Percentiles rank a stretch among this genome's conserved stretches.
phyloP scores from a whole-genome alignment of 2,329 filamentous ascomycete species.

The Aspergillus ochraceus region DNA sequence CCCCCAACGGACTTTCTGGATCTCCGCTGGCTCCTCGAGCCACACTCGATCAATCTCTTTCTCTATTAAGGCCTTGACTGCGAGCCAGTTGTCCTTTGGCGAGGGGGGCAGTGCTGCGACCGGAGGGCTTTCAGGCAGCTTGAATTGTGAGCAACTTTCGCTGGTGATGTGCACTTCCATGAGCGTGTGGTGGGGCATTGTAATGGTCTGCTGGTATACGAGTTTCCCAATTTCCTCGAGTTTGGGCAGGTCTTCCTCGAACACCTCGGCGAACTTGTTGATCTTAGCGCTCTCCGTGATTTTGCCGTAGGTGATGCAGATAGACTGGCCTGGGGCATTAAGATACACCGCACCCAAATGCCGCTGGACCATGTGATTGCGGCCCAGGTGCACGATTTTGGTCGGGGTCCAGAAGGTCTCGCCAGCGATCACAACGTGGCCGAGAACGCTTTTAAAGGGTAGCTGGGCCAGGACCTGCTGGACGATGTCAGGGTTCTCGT shows the following conservation, averaged over 20 bases:
- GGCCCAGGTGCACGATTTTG: constrained; percentile 1
- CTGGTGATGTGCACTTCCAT: not conserved
- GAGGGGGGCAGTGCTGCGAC: not conserved
- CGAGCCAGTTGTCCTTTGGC: not conserved
- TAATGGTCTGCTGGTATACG: not conserved
- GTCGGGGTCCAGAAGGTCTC: constrained; percentile 2
- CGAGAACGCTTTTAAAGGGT: not conserved
- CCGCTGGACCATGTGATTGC: not conserved
- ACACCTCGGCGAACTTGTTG: constrained; percentile 2
- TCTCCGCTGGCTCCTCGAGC: not conserved
- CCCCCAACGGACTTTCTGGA: not conserved
- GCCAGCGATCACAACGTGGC: constrained; percentile 1
- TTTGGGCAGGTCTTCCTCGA: not conserved
- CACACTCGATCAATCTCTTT: not conserved
- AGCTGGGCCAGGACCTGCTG: constrained; percentile 1
- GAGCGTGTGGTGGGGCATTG: not conserved
- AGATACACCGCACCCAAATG: constrained; percentile 3
- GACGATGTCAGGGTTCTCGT: not conserved
- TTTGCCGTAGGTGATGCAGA: not conserved
- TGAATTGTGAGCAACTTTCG: not conserved
- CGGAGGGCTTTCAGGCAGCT: not conserved
- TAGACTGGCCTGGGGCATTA: not conserved
- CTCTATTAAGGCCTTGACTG: not conserved
- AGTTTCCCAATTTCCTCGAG: not conserved
- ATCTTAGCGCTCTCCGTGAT: not conserved